Percentiles rank a stretch among this genome's conserved stretches.
These are phyloP conservation scores for Talaromyces wortmannii DNA, from an alignment of 495 filamentous ascomycete genomes.

Conservation along the genomic window DNA sequence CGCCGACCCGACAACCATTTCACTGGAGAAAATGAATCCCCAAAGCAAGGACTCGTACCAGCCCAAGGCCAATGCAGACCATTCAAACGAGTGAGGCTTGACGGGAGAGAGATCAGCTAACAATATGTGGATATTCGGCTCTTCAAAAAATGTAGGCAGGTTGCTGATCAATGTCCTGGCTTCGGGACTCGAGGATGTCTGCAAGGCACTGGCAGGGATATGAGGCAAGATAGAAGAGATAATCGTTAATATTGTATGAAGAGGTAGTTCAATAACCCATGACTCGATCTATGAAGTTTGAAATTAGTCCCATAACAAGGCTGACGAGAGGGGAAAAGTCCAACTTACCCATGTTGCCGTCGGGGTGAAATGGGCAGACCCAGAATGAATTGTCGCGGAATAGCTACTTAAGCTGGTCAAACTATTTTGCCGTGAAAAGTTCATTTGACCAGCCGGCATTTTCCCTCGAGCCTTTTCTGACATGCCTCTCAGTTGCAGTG, in stretches of 20 bases:
- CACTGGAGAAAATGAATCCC: conserved; percentile 88
- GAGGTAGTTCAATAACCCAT: conserved; percentile 87
- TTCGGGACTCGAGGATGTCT: conserved; percentile 24
- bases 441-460: conserved; percentile 77
- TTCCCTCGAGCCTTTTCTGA: conserved; percentile 97
- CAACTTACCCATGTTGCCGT: conserved; percentile 62
- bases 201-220: conserved; percentile 33
- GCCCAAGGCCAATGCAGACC: conserved; percentile 84
- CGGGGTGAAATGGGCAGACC: conserved; percentile 64
- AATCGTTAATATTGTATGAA: conserved; percentile 82
- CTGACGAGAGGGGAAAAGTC: neutral
- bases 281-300: conserved; percentile 65
- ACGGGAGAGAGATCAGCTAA: conserved; percentile 61
- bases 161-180: conserved; percentile 35
- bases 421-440: conserved; percentile 89
- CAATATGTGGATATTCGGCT: conserved; percentile 58
- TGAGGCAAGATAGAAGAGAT: conserved; percentile 52
- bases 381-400: conserved; percentile 43
- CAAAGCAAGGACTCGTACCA: conserved; percentile 96
- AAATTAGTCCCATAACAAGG: neutral
- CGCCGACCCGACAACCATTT: conserved; percentile 73
- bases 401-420: conserved; percentile 74
- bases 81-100: conserved; percentile 87
- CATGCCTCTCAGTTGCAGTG: conserved; percentile 90
- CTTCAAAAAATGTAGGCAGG: conserved; percentile 53